Conservation (phyloP, 2,329 filamentous ascomycete species). For the Chaetomium globosum region DNA sequence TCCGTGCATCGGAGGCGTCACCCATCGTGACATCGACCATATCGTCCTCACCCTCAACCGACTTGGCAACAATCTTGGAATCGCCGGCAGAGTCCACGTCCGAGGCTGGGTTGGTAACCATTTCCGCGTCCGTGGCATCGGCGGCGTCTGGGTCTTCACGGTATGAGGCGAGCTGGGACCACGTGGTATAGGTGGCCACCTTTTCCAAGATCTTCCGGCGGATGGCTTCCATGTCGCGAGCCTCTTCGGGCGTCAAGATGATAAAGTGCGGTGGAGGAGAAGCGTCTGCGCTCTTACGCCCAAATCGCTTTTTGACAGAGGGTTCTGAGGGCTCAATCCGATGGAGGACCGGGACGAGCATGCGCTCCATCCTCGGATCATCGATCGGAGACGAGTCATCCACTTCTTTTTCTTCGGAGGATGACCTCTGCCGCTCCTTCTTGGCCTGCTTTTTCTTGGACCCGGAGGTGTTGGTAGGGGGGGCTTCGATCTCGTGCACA, state of each 20-base stretch:
- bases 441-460: slow-evolving; percentile 49
- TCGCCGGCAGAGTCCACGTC: slow-evolving; percentile 69
- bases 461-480: slow-evolving; percentile 74
- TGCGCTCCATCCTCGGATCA: slow-evolving; percentile 63
- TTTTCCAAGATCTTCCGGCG: slow-evolving; percentile 78
- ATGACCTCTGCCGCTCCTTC: slow-evolving; percentile 47
- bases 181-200: slow-evolving; percentile 74
- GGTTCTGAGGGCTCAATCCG: slow-evolving; percentile 48
- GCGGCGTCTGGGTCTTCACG: slow-evolving; percentile 51
- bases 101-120: slow-evolving; percentile 61
- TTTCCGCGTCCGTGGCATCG: slow-evolving; percentile 66
- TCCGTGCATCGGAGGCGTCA: slow-evolving; percentile 53
- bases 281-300: slow-evolving; percentile 23
- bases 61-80: slow-evolving; percentile 72
- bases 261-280: slow-evolving; percentile 67
- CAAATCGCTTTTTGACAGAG: slow-evolving; percentile 23
- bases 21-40: slow-evolving; percentile 89
- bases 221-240: slow-evolving; percentile 67
- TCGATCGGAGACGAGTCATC: slow-evolving; percentile 53
- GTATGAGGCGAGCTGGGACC: slow-evolving; percentile 62
- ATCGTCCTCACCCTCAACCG: slow-evolving; percentile 85
- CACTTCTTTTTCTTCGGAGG: slow-evolving; percentile 53
- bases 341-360: slow-evolving; percentile 74
- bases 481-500: slow-evolving; percentile 74
- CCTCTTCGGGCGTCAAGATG: slow-evolving; percentile 72